phyloP scores from a whole-genome alignment of 257 asterid species.

The Scutellaria baicalensis region DNA sequence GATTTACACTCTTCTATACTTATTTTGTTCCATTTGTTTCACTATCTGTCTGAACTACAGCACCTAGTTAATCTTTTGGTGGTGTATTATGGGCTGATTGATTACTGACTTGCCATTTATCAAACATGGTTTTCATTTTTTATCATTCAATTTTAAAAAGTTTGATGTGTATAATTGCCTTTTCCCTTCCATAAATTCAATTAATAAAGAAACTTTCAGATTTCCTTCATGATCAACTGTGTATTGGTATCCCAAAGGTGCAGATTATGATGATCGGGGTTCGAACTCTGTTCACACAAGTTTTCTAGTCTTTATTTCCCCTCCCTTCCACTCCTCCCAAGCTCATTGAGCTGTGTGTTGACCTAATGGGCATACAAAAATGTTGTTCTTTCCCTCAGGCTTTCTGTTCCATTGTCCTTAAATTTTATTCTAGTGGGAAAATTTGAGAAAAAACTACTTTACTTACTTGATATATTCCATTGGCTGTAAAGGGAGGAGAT shows the following conservation, averaged over 20 bases:
- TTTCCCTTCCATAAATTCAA: not conserved
- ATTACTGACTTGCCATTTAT: not conserved
- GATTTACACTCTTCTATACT: not conserved
- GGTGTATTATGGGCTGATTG: not conserved
- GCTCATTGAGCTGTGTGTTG: too few relatives aligned
- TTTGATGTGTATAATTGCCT: not conserved
- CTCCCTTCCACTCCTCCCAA: too few relatives aligned
- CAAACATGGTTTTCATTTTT: not conserved
- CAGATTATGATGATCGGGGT: too few relatives aligned
- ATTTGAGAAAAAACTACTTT: not conserved
- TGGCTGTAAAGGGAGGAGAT: conserved; percentile 68
- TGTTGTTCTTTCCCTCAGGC: not conserved
- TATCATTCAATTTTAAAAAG: not conserved
- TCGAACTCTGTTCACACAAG: too few relatives aligned
- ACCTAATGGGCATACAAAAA: not conserved
- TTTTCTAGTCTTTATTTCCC: too few relatives aligned
- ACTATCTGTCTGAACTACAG: not conserved
- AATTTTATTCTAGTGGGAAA: not conserved
- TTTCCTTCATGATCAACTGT: not conserved
- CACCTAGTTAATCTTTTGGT: not conserved
- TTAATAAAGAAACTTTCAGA: not conserved
- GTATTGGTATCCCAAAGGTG: too few relatives aligned
- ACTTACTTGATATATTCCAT: not conserved
- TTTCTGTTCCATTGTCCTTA: not conserved
- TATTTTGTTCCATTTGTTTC: not conserved